phyloP scores from a whole-genome alignment of 2,329 filamentous ascomycete genomes.

The Lecanicillium sp. region DNA sequence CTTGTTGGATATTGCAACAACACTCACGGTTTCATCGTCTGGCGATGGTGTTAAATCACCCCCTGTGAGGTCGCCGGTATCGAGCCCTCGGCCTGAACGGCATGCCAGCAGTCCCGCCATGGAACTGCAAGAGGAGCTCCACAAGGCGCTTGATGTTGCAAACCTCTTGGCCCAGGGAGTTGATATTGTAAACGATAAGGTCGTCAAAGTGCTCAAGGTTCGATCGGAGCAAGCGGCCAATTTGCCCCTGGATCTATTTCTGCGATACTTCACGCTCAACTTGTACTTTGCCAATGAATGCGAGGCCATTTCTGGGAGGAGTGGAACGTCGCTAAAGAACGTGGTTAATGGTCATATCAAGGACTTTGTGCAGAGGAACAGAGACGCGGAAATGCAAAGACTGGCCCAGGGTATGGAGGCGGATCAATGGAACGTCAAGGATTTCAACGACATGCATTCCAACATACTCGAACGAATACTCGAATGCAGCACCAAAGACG shows the following conservation, averaged over 20 bases:
- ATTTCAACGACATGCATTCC: slow-evolving; percentile 58
- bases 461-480: slow-evolving; percentile 56
- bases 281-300: slow-evolving; percentile 80
- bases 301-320: slow-evolving; percentile 73
- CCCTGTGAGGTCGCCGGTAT: slow-evolving; percentile 40
- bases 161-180: slow-evolving; percentile 73
- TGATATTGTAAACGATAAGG: slow-evolving; percentile 70
- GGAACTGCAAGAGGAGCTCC: slow-evolving; percentile 64
- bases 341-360: slow-evolving; percentile 76
- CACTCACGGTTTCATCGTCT: slow-evolving; percentile 39
- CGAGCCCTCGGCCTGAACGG: slow-evolving; percentile 38
- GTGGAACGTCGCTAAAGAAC: slow-evolving; percentile 66
- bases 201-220: slow-evolving; percentile 68
- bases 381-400: slow-evolving; percentile 64
- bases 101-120: slow-evolving; percentile 21
- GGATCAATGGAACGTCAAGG: slow-evolving; percentile 71
- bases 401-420: slow-evolving; percentile 71
- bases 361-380: slow-evolving; percentile 65
- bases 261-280: slow-evolving; percentile 77
- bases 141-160: slow-evolving; percentile 67
- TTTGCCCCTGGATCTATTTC: slow-evolving; percentile 60
- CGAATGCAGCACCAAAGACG: slow-evolving; percentile 62
- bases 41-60: slow-evolving; percentile 38
- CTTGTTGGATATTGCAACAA: slow-evolving; percentile 86
- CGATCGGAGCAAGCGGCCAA: slow-evolving; percentile 64